Evolutionary conservation across 805 yeast genomes (phyloP).

Genomic region (Blastobotrys mokoenaii): DNA sequence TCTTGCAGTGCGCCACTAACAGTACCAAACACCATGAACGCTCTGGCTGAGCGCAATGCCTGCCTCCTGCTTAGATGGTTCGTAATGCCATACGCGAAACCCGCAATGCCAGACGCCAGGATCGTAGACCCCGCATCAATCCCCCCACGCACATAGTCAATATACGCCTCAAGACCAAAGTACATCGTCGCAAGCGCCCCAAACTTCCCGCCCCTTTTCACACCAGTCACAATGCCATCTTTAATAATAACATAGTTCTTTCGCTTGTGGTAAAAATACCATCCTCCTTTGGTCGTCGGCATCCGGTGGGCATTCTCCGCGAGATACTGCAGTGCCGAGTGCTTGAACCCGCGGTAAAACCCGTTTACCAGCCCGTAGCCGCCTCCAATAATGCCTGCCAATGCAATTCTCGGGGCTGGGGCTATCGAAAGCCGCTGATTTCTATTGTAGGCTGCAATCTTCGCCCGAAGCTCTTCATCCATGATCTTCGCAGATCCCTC

Average conservation of each 20-base stretch:
- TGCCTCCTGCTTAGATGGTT: conserved; percentile 28
- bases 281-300: conserved; percentile 70
- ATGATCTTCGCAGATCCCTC: background rate
- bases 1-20: conserved; percentile 63
- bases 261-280: conserved; percentile 82
- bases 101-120: conserved; percentile 45
- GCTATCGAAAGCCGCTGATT: conserved; percentile 11
- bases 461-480: background rate
- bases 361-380: conserved; percentile 36
- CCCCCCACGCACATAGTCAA: conserved; percentile 47
- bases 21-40: conserved; percentile 53
- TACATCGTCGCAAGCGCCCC: conserved; percentile 39
- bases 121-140: conserved; percentile 57
- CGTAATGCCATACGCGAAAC: conserved; percentile 42
- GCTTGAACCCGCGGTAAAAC: conserved; percentile 48
- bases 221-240: conserved; percentile 43
- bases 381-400: conserved; percentile 12
- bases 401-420: conserved; percentile 12
- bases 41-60: conserved; percentile 28
- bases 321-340: conserved; percentile 50
- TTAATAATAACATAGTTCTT: conserved; percentile 67
- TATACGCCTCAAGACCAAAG: conserved; percentile 52
- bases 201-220: conserved; percentile 35
- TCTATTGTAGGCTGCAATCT: background rate
- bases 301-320: conserved; percentile 79